A percentile compares a stretch with the other conserved stretches of the same genome.
These are phyloP conservation scores for Davidsoniella neocaledoniae DNA, from an alignment of 2,329 filamentous ascomycete genomes.

Conservation along the genomic window DNA sequence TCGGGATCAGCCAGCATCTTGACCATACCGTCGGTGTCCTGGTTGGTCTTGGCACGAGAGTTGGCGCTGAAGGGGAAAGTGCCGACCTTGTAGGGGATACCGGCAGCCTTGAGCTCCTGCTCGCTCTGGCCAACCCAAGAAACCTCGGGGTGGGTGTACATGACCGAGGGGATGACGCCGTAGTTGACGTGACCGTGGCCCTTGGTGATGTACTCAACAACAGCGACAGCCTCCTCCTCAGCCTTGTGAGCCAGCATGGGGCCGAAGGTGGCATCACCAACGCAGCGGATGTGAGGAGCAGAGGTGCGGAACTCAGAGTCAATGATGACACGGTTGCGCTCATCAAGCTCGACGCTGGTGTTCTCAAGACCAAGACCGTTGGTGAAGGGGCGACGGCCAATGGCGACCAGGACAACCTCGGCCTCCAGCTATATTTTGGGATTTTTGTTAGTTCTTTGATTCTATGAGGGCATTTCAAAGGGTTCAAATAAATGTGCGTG, in stretches of 20 bases:
- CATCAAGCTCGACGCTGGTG: slow-evolving; percentile 78
- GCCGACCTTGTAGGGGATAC: slow-evolving; percentile 82
- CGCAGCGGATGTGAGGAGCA: slow-evolving; percentile 87
- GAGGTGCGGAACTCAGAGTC: slow-evolving; percentile 99
- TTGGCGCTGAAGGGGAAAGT: slow-evolving; percentile 97
- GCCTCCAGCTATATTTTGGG: slow-evolving; percentile 52
- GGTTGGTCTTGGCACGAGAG: slow-evolving; percentile 96
- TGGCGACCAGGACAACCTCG: slow-evolving; percentile 90
- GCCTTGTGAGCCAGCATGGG: slow-evolving; percentile 99
- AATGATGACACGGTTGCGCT: slow-evolving; percentile 87
- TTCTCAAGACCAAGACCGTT: slow-evolving; percentile 83
- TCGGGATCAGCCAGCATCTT: slow-evolving; percentile 95
- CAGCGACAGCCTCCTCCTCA: slow-evolving; percentile 92
- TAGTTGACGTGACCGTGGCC: slow-evolving; percentile 98
- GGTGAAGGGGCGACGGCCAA: slow-evolving; percentile 91
- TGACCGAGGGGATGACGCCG: slow-evolving; percentile 89
- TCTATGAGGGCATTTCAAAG: not conserved
- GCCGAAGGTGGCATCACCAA: slow-evolving; percentile 92
- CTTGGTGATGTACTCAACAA: slow-evolving; percentile 94
- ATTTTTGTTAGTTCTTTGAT: not conserved
- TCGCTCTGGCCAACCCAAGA: slow-evolving; percentile 98
- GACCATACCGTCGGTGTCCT: slow-evolving; percentile 87
- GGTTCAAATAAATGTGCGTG: not conserved
- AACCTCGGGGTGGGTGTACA: slow-evolving; percentile 98
- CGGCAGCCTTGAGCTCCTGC: slow-evolving; percentile 79